Evolutionary conservation across 2,329 filamentous ascomycete species (phyloP).

Genomic region (Fusarium sp.): DNA sequence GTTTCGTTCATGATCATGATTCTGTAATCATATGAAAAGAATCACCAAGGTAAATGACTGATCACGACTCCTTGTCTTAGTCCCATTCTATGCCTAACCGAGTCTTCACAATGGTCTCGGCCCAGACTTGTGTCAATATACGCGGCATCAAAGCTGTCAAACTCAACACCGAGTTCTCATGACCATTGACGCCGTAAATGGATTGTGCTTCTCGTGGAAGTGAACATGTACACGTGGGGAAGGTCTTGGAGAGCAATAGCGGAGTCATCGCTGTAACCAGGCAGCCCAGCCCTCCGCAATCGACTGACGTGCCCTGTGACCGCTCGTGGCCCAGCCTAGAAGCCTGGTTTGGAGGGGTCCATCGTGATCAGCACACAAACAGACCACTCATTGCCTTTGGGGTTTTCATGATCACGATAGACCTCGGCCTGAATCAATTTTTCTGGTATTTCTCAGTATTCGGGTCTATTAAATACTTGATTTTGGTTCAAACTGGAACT

Average conservation of each 20-base stretch:
- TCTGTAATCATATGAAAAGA: not conserved
- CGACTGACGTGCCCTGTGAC: constrained; percentile 44
- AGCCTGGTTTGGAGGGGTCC: constrained; percentile 15
- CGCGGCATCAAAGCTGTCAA: not conserved
- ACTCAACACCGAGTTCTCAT: constrained; percentile 20
- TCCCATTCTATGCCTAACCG: not conserved
- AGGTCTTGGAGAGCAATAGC: constrained; percentile 16
- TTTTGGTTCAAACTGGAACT: constrained; percentile 1
- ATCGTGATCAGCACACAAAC: constrained; percentile 40
- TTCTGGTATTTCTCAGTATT: not conserved
- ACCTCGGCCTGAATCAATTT: constrained; percentile 11
- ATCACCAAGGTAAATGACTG: not conserved
- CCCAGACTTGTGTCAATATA: not conserved
- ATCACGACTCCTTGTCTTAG: constrained; percentile 1
- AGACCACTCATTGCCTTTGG: constrained; percentile 27
- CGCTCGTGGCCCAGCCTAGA: constrained; percentile 6
- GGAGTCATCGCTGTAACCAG: constrained; percentile 17
- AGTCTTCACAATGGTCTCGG: not conserved
- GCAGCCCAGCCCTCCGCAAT: constrained; percentile 25
- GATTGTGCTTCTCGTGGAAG: not conserved
- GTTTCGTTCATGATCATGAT: not conserved
- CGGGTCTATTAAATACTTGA: constrained; percentile 5
- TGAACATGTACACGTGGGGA: constrained; percentile 7
- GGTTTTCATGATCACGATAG: constrained; percentile 25
- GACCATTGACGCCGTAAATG: constrained; percentile 14